Evolutionary conservation across 2,329 filamentous ascomycete species (phyloP).

Genomic region (Diplodia corticola): DNA sequence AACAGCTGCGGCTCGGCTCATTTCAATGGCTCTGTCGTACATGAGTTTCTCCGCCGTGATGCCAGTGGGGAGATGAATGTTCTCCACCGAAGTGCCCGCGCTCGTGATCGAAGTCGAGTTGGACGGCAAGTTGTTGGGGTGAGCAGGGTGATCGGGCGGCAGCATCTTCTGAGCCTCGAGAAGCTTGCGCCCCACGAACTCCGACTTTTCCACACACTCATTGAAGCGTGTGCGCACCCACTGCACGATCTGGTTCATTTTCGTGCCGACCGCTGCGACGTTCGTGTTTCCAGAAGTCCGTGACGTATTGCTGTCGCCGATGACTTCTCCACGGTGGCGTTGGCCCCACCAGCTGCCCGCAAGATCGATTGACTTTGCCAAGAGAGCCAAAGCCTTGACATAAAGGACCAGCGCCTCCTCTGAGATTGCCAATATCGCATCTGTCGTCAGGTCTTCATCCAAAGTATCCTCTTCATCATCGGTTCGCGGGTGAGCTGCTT

Average conservation of each 20-base stretch:
- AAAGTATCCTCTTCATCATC: constrained; percentile 62
- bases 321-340: constrained; percentile 66
- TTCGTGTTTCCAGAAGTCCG: constrained; percentile 35
- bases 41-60: constrained; percentile 95
- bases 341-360: constrained; percentile 88
- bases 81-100: constrained; percentile 65
- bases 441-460: constrained; percentile 76
- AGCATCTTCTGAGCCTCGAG: constrained; percentile 82
- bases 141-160: constrained; percentile 79
- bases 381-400: constrained; percentile 85
- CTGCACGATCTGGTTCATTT: constrained; percentile 91
- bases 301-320: constrained; percentile 42
- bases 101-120: constrained; percentile 59
- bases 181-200: constrained; percentile 86
- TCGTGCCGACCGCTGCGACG: constrained; percentile 54
- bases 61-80: constrained; percentile 80
- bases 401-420: constrained; percentile 96
- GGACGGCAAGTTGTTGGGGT: constrained; percentile 73
- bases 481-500: constrained; percentile 34
- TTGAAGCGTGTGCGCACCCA: constrained; percentile 96
- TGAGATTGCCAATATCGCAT: constrained; percentile 82
- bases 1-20: constrained; percentile 92
- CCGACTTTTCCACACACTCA: constrained; percentile 93
- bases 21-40: constrained; percentile 96
- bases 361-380: constrained; percentile 94